phyloP scores from a whole-genome alignment of 83 land plant genomes.

The Diphasiastrum complanatum region DNA sequence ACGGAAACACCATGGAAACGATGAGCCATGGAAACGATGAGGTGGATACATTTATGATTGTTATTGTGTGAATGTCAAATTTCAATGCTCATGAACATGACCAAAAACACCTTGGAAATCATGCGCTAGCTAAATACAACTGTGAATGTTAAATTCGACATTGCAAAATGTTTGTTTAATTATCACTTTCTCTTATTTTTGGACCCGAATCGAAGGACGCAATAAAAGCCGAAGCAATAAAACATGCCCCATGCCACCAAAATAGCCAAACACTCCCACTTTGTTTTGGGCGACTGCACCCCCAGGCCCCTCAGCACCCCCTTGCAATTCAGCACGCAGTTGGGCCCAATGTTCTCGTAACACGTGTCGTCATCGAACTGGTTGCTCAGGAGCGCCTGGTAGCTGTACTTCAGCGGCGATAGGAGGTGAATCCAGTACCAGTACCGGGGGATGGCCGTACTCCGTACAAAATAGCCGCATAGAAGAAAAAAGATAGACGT shows the following conservation, averaged over 20 bases:
- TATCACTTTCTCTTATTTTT: conserved; percentile 1
- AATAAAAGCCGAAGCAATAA: neutral
- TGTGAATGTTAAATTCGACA: no score
- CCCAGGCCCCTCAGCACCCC: neutral
- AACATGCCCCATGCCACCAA: neutral
- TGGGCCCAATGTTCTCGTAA: neutral
- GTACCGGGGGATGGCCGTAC: neutral
- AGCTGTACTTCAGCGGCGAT: neutral
- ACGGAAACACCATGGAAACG: no score
- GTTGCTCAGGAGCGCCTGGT: neutral
- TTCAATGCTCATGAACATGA: no score
- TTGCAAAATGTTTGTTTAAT: no score
- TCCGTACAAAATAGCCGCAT: conserved; percentile 3
- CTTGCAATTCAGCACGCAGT: neutral
- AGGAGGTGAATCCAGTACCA: conserved; percentile 2
- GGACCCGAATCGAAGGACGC: conserved; percentile 1
- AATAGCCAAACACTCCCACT: conserved; percentile 1
- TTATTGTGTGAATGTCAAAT: no score
- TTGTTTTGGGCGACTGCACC: neutral
- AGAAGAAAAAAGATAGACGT: conserved; percentile 4
- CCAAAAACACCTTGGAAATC: no score
- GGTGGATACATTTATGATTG: no score
- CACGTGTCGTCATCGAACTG: conserved; percentile 1
- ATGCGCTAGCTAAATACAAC: no score
- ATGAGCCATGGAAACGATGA: no score